A percentile compares a stretch with the other conserved stretches of the same genome.
Evolutionary conservation across 805 yeast genomes (phyloP).

Genomic region (Ogataea nonfermentans): DNA sequence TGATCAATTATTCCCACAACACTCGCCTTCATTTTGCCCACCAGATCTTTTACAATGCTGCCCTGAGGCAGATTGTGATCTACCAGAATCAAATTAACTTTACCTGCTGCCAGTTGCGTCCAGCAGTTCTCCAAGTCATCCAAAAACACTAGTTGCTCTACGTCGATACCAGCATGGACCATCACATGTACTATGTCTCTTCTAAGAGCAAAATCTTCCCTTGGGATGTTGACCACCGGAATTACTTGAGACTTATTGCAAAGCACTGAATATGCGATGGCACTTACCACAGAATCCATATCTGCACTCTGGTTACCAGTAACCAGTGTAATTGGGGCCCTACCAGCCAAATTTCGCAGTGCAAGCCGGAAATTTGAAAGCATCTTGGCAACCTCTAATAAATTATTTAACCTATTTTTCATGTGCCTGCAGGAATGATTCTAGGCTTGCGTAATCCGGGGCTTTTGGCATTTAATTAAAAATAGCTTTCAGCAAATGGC

Average conservation of each 20-base stretch:
- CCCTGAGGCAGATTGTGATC: constrained; percentile 79
- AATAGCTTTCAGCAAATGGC: constrained; percentile 5
- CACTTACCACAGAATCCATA: constrained; percentile 80
- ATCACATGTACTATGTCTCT: constrained; percentile 67
- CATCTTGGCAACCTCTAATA: not conserved
- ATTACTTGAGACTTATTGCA: constrained; percentile 31
- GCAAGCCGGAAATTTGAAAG: not conserved
- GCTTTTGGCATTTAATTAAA: constrained; percentile 7
- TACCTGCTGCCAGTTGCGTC: constrained; percentile 8
- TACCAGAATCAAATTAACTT: constrained; percentile 57
- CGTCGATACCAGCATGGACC: constrained; percentile 42
- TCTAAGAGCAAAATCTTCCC: constrained; percentile 62
- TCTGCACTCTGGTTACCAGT: constrained; percentile 88
- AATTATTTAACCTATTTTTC: not conserved
- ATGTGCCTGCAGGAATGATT: constrained; percentile 3
- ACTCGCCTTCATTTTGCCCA: constrained; percentile 26
- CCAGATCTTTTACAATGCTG: constrained; percentile 33
- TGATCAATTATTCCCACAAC: constrained; percentile 78
- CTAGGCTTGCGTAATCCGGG: constrained; percentile 9
- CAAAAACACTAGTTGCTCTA: constrained; percentile 52
- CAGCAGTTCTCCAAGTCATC: constrained; percentile 55
- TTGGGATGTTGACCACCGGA: constrained; percentile 78
- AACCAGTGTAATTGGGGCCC: constrained; percentile 39
- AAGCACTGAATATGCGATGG: constrained; percentile 70
- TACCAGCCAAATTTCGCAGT: constrained; percentile 3